Base-by-base conservation (phyloP, 2,329 filamentous ascomycete species). In the Botrytis pseudocinerea region DNA sequence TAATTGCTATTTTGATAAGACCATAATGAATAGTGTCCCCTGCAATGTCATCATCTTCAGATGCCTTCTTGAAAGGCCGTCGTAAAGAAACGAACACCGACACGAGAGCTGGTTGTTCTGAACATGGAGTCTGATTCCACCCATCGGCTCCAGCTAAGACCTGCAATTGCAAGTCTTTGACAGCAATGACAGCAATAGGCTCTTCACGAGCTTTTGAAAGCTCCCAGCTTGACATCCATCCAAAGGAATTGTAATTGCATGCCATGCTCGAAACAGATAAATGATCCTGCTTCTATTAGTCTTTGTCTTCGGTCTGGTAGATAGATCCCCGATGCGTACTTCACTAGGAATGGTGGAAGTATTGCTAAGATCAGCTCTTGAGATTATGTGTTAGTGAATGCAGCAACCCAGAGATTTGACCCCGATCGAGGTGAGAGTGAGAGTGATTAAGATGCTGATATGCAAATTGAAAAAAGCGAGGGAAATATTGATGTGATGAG, bases 21-120 rank as follows among this genome's bases (percentile, higher is more conserved):
- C 92, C 92, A 78, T 95, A 95, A 82, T 95, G 91, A 38, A 94
- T 88, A 2, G 92, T 94, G 79, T 92, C 92, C n/a, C 82, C 81
- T 63, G 89, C 87, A 48, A 95, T 86, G 14, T 83, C 83, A 82
- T 95, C 92, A 7, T 82, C 81, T 1, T 84, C 78, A 0, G 90
- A 89, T 1, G 91, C 88, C 0, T 86, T 84, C 65, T 83, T 83
- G 78, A 94, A 93, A 0, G 85, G 81, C 12, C 82, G 79, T 22
- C 82, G 80, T 74, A 94, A 85, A 4, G 84, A 85, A 5, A 93
- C 84, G 32, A 86, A 85, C 48, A 89, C 86, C 7, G 89, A 90
- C 14, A 94, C 78, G 10, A 88, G 79, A 16, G 89, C 83, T 12
- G 92, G 91, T 81, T 94, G 92, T 18, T 84, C 80, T 76, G 87